Base-by-base conservation (phyloP, 805 yeast genomes). In the Pichia insulana region DNA sequence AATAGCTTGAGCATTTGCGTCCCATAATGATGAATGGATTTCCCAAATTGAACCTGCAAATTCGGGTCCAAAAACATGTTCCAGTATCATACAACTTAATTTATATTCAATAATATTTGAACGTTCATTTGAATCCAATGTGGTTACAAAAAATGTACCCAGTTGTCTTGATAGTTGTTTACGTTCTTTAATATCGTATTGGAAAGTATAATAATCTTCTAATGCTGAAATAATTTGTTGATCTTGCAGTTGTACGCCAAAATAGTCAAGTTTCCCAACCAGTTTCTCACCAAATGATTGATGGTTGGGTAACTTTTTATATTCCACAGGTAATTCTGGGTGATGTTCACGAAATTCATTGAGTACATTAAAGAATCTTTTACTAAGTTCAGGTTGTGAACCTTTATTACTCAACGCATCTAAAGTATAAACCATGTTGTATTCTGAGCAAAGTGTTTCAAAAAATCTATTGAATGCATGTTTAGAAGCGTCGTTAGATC, bases 401-500 rank as follows among this genome's bases (percentile, higher is more conserved):
- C 62, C 58, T 40, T 53, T 56, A 16, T 54, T 54, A n/a, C 73
- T 67, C 11, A 74, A 56, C 3, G 75, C 68, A 46, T 73, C 73
- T n/a, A 76, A 52, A 11, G 74, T 62, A 50, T 70, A 73, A 20
- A 74, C 62, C 39, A 68, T 72, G 17, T 77, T 74, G 55, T 65
- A 72, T 42, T 74, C 77, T 27, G 57, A 53, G n/a, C 62, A 58
- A 26, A 76, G 51, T 2, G 53, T 54, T 39, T 74, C 78, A 49
- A 75, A 72, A 51, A 74, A 79, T 32, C 71, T 61, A 18, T 59
- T 51, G 41, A 75, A 70, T 0, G 79, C 76, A 56, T 70, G 73
- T 41, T 68, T 72, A 2, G 77, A 68, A 1, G 78, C 74, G 44
- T 74, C 80, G 37, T 67, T 65, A 1, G 79, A 72, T 39, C 77